A percentile compares a stretch with the other conserved stretches of the same genome.
phyloP scores from a whole-genome alignment of 805 yeast species.

The Cyberlindnera galapagoensis region DNA sequence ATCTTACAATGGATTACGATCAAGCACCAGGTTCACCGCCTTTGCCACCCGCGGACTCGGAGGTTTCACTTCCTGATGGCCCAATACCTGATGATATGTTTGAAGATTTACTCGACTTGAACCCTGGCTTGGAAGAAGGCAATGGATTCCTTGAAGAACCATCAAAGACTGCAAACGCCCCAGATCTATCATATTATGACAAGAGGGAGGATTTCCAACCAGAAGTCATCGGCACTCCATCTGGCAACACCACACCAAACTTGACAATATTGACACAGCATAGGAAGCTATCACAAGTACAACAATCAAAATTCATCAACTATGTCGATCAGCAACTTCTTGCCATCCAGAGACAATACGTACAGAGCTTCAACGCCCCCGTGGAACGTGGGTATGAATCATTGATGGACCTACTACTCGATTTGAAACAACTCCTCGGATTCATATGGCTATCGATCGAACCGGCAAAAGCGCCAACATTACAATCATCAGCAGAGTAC shows the following conservation, averaged over 20 bases:
- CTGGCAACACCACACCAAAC: background rate
- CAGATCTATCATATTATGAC: constrained; percentile 5
- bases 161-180: background rate
- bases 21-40: constrained; percentile 22
- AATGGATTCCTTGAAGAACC: background rate
- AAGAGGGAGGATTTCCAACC: constrained; percentile 13
- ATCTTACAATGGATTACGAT: too few relatives aligned
- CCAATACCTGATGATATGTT: constrained; percentile 12
- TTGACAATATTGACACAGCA: constrained; percentile 2
- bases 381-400: constrained; percentile 24
- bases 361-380: too few relatives aligned
- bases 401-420: constrained; percentile 33
- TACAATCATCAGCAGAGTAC: constrained; percentile 9
- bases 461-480: constrained; percentile 20
- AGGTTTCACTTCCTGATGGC: constrained; percentile 10
- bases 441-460: constrained; percentile 60
- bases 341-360: constrained; percentile 48
- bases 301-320: constrained; percentile 48
- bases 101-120: constrained; percentile 19
- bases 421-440: constrained; percentile 42
- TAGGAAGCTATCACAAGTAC: constrained; percentile 37
- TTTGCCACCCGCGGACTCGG: constrained; percentile 21
- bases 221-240: constrained; percentile 9
- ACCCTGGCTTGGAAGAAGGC: constrained; percentile 16
- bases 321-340: constrained; percentile 51